phyloP scores from a whole-genome alignment of 371 early-diverging fungal species.

The Entomophthora muscae region DNA sequence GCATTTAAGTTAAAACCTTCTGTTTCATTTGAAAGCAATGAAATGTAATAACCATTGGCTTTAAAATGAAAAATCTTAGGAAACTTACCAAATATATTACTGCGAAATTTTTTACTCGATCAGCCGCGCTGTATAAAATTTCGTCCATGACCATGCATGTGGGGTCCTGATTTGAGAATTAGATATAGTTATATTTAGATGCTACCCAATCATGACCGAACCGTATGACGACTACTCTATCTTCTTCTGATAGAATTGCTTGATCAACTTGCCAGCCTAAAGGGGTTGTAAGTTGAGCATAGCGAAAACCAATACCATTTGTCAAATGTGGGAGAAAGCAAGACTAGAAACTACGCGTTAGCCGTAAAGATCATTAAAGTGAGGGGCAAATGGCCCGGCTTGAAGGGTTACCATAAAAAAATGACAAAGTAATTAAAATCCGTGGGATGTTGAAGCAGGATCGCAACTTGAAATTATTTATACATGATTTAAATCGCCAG shows the following conservation, averaged over 20 bases:
- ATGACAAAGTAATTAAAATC: too few relatives aligned
- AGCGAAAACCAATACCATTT: slow-evolving; percentile 22
- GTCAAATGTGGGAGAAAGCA: slow-evolving; percentile 68
- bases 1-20: not conserved
- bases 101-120: slow-evolving; percentile 93
- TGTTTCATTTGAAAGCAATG: not conserved
- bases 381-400: too few relatives aligned
- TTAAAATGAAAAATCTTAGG: not conserved
- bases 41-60: not conserved
- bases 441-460: too few relatives aligned
- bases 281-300: not conserved
- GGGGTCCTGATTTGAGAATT: slow-evolving; percentile 34
- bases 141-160: slow-evolving; percentile 96
- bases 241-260: slow-evolving; percentile 94
- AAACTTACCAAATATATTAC: slow-evolving; percentile 74
- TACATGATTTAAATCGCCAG: too few relatives aligned
- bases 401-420: too few relatives aligned
- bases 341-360: too few relatives aligned
- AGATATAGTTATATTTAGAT: not conserved
- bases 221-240: slow-evolving; percentile 87
- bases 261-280: slow-evolving; percentile 96
- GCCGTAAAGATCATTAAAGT: too few relatives aligned
- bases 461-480: too few relatives aligned
- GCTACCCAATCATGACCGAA: slow-evolving; percentile 91
- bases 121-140: slow-evolving; percentile 74